phyloP scores from a whole-genome alignment of 805 yeast genomes.

The Maudiozyma barnettii region DNA sequence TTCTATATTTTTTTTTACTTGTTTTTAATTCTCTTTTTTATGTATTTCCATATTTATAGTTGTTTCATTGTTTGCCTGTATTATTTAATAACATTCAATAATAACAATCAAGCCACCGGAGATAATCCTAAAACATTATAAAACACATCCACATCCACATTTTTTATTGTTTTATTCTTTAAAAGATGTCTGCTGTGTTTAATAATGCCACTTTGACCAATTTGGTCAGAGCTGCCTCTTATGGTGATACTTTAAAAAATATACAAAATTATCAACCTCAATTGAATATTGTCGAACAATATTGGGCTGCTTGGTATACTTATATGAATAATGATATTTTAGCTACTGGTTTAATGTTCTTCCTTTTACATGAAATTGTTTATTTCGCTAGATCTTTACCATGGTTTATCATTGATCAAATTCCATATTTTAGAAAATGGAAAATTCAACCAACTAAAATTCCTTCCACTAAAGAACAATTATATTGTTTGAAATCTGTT shows the following conservation, averaged over 20 bases:
- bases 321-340: constrained; percentile 79
- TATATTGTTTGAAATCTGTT: constrained; percentile 85
- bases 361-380: constrained; percentile 73
- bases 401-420: constrained; percentile 79
- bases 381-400: constrained; percentile 91
- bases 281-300: constrained; percentile 47
- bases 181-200: constrained; percentile 28
- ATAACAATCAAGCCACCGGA: no score
- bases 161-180: neutral
- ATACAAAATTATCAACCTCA: constrained; percentile 34
- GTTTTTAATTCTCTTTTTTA: no score
- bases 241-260: constrained; percentile 29
- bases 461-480: constrained; percentile 75
- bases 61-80: neutral
- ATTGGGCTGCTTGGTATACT: constrained; percentile 86
- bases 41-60: neutral
- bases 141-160: no score
- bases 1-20: no score
- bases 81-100: neutral
- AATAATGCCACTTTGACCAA: constrained; percentile 24
- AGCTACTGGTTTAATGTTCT: constrained; percentile 85
- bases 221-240: constrained; percentile 23
- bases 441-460: constrained; percentile 83
- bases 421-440: constrained; percentile 76
- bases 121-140: no score